phyloP scores from a whole-genome alignment of 75 land plant species.

The Adiantum capillusveneris region DNA sequence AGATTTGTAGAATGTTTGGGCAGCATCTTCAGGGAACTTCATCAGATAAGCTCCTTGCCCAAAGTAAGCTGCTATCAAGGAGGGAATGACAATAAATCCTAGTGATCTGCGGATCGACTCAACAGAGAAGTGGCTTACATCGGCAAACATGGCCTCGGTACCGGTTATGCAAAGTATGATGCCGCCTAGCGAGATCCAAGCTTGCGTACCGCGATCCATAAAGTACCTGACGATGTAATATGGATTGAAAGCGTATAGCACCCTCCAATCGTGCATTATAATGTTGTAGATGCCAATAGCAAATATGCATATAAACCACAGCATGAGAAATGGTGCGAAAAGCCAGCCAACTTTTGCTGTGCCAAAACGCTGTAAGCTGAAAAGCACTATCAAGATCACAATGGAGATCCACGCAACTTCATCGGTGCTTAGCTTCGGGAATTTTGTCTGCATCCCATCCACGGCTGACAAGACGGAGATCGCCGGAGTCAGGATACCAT shows the following conservation, averaged over 20 bases:
- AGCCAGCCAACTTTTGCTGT: constrained; percentile 57
- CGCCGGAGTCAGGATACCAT: too few species aligned
- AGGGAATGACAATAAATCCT: too few species aligned
- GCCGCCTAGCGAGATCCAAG: constrained; percentile 78
- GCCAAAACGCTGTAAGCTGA: constrained; percentile 54
- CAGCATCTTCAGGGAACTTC: constrained; percentile 14
- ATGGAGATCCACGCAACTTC: too few species aligned
- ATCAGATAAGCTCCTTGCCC: constrained; percentile 54
- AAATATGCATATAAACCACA: constrained; percentile 55
- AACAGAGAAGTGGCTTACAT: not conserved
- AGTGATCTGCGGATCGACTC: not conserved
- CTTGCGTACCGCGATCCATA: constrained; percentile 25
- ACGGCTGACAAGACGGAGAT: too few species aligned
- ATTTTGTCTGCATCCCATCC: too few species aligned
- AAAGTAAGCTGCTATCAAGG: constrained; percentile 37
- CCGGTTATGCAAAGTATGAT: constrained; percentile 63
- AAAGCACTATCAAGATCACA: constrained; percentile 44
- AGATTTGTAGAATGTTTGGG: constrained; percentile 40
- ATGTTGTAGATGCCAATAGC: constrained; percentile 59
- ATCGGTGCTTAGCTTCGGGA: too few species aligned
- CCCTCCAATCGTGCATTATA: constrained; percentile 21
- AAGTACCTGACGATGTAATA: constrained; percentile 40
- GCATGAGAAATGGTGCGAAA: constrained; percentile 44
- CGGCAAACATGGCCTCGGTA: not conserved
- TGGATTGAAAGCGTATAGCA: constrained; percentile 44